Conservation (phyloP, 1,139 yeast genomes). For the Debaryomyces sp. region DNA sequence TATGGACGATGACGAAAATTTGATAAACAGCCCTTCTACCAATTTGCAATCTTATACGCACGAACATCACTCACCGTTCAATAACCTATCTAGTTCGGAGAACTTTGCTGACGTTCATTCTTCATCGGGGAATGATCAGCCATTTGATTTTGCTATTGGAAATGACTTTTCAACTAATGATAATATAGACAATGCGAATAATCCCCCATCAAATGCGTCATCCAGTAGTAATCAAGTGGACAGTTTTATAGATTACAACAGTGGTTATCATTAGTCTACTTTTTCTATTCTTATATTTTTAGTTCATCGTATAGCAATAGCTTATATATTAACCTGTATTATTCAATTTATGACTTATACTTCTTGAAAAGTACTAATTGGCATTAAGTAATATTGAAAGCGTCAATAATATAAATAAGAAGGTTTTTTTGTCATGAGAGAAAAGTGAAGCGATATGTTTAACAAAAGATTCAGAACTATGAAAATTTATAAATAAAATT, state of each 20-base stretch:
- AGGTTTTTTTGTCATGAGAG: no score
- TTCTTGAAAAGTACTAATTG: background rate
- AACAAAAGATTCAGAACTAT: no score
- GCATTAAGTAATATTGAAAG: background rate
- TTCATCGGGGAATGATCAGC: constrained; percentile 2
- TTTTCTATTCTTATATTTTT: background rate
- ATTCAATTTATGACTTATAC: background rate
- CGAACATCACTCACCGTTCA: constrained; percentile 12
- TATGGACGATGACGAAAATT: constrained; percentile 10
- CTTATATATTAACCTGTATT: background rate
- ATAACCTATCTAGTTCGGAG: constrained; percentile 1
- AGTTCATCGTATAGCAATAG: background rate
- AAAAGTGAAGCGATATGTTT: background rate
- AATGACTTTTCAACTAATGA: constrained; percentile 8
- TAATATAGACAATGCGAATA: constrained; percentile 9
- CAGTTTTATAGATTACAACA: constrained; percentile 31
- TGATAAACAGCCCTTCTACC: constrained; percentile 23
- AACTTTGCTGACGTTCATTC: constrained; percentile 3
- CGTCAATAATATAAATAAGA: no score
- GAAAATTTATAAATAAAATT: no score
- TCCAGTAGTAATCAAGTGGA: constrained; percentile 22
- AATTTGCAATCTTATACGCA: constrained; percentile 20
- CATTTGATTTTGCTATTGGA: background rate
- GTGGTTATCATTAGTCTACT: constrained; percentile 15
- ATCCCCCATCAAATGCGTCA: constrained; percentile 11